Evolutionary conservation across 139 green algal genomes (phyloP), one percentile per base, ranked within the genome.

Genomic region (Haematococcus sp.): DNA sequence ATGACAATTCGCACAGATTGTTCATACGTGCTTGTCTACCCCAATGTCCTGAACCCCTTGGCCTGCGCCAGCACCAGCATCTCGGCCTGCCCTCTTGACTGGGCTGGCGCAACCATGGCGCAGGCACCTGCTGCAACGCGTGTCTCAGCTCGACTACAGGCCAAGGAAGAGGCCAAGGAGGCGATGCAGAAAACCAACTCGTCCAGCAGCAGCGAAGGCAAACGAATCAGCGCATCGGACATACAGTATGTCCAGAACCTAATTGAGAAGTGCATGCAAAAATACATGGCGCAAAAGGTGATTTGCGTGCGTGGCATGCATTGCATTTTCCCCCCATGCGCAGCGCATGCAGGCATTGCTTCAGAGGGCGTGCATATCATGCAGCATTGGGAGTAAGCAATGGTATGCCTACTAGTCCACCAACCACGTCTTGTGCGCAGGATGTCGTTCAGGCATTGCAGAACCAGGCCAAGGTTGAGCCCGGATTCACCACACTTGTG

Each of bases 241-340:
- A 95, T 98, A 19, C 87, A 95, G 76, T 68, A 89, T 63, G 93
- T 98, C 31, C 94, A 98, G 74, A 95, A 95, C 76, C 84, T 97
- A 20, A 96, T 98, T 7, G 94, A 98, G 83, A 74, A 83, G 5
- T 98, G 94, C 81, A 81, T 98, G 70, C 93, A 98, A 75, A 80
- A 92, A 70, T 98, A 98, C 78, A 93, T 98, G 88, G 84, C 86
- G 33, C 86, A 94, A 72, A 70, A 81, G 46, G 89, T 97, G 70
- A 58, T 49, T n/a, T 49, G 40, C 40, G 35, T 23, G 25, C 17
- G 61, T 19, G 4, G 61, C 25, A 44, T 66, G 27, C 19, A 66
- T 15, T 40, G 19, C 28, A 40, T 27, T 5, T 66, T 66, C 32
- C n/a, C 31, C 43, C 2, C 40, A 49, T 49, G 40, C 40, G 11